Evolutionary conservation across 164 flowering plant species (phyloP), one percentile per base, ranked within the genome.

Genomic region (Magnolia officinalis): DNA sequence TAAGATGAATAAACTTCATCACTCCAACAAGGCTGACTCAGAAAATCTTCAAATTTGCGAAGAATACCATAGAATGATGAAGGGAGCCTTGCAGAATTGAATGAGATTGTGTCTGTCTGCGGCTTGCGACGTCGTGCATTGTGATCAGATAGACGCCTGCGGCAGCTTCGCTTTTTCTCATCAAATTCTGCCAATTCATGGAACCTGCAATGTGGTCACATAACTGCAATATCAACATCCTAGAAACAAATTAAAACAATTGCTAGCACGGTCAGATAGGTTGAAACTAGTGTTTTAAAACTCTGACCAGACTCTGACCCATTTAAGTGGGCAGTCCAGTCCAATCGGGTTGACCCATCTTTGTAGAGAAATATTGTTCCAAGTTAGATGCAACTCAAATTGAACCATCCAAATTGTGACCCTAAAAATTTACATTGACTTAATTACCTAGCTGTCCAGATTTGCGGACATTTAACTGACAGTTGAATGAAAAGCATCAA

Each of bases 91-190:
- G 84, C 61, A 1, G 91, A 76, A 69, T 81, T 85, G 66, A 90
- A 88, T 49, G 85, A 88, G 67, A 87, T 78, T 11, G 86, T 78
- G 29, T 89, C 90, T 20, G 83, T 84, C 71, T 81, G 92, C 71
- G 94, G 95, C 80, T 91, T 93, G 71, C 98, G 90, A 11, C 98
- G 91, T 63, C 98, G 88, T 67, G 98, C 94, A 88, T 93, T 93
- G 72, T 93, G 98, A 81, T 93, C 92, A 76, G 90, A 86, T 51
- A 93, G 91, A 72, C 95, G 91, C 80, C 84, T 89, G 13, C 96
- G 90, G 67, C 98, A 93, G 83, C 98, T 93, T 71, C 93, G 80
- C 84, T 93, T 93, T 79, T 88, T 93, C 72, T 87, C 93, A 82
- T 93, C 98, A 82, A 93, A 93, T 71, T 88, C 96, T 20, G 86